These are phyloP conservation scores for Huntiella abstrusa DNA, from an alignment of 2,329 filamentous ascomycete species.

Conservation along the genomic window DNA sequence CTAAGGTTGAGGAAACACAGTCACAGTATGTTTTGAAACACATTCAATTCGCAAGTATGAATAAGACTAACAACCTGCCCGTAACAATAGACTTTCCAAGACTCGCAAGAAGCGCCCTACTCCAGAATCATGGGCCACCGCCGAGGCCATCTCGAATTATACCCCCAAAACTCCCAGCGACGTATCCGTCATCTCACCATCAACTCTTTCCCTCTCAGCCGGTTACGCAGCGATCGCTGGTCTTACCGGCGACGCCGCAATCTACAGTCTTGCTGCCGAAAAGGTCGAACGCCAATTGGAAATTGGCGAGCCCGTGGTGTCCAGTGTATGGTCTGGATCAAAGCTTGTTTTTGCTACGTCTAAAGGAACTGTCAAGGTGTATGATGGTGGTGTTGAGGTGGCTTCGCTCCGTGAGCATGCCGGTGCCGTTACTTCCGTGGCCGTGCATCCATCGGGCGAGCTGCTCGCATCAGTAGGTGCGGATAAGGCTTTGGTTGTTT, in stretches of 20 bases:
- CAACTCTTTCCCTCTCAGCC: slow-evolving; percentile 32
- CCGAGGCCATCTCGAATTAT: slow-evolving; percentile 44
- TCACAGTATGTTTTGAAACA: slow-evolving; percentile 41
- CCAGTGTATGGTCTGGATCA: slow-evolving; percentile 42
- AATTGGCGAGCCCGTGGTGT: slow-evolving; percentile 49
- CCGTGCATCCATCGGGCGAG: slow-evolving; percentile 64
- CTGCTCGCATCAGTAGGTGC: slow-evolving; percentile 73
- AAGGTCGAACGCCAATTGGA: slow-evolving; percentile 49
- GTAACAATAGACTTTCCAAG: slow-evolving; percentile 49
- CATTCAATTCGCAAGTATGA: neutral
- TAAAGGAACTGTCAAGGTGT: slow-evolving; percentile 64
- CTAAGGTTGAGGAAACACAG: slow-evolving; percentile 63
- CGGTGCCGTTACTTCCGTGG: slow-evolving; percentile 57
- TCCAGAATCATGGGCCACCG: slow-evolving; percentile 67
- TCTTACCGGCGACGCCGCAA: slow-evolving; percentile 50
- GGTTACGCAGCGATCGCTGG: slow-evolving; percentile 58
- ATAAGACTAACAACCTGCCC: neutral
- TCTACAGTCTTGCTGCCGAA: slow-evolving; percentile 56
- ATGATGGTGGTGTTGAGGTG: slow-evolving; percentile 49
- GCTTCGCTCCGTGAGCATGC: slow-evolving; percentile 64
- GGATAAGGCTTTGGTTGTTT: slow-evolving; percentile 85
- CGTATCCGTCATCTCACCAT: slow-evolving; percentile 28
- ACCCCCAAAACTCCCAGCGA: slow-evolving; percentile 26
- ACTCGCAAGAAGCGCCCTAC: slow-evolving; percentile 76
- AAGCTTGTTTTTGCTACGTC: slow-evolving; percentile 56